These are phyloP conservation scores for Yarrowia keelungensis DNA, from an alignment of 805 yeast genomes.

Conservation along the genomic window DNA sequence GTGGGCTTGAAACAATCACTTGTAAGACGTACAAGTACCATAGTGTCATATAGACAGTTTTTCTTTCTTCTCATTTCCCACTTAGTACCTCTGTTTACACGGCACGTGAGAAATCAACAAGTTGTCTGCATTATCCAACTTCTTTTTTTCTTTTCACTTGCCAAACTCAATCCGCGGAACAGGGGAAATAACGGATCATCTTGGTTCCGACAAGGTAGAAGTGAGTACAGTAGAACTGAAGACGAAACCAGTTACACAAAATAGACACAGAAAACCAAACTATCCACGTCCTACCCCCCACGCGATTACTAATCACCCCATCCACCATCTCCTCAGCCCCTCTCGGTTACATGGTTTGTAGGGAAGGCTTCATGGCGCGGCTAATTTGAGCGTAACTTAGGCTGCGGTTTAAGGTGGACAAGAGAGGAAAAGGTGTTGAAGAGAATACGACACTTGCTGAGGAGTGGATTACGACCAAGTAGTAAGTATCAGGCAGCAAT, in stretches of 20 bases:
- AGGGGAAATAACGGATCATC: background rate
- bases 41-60: too few relatives aligned
- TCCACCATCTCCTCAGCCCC: too few relatives aligned
- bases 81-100: too few relatives aligned
- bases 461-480: too few relatives aligned
- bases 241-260: too few relatives aligned
- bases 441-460: background rate
- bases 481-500: too few relatives aligned
- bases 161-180: background rate
- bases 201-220: background rate
- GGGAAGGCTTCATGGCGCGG: conserved; percentile 4
- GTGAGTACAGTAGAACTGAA: background rate
- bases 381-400: background rate
- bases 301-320: background rate
- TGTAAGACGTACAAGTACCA: too few relatives aligned
- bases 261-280: too few relatives aligned
- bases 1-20: too few relatives aligned
- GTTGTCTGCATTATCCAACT: too few relatives aligned
- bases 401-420: background rate
- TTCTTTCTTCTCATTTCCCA: too few relatives aligned
- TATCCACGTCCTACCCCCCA: background rate
- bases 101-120: too few relatives aligned
- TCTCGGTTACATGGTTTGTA: conserved; percentile 7
- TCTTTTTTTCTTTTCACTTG: background rate
- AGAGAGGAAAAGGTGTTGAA: background rate